Percentiles rank a stretch among this genome's conserved stretches.
Evolutionary conservation across 805 yeast genomes (phyloP).

Genomic region (Sungouiozyma intestinalis): DNA sequence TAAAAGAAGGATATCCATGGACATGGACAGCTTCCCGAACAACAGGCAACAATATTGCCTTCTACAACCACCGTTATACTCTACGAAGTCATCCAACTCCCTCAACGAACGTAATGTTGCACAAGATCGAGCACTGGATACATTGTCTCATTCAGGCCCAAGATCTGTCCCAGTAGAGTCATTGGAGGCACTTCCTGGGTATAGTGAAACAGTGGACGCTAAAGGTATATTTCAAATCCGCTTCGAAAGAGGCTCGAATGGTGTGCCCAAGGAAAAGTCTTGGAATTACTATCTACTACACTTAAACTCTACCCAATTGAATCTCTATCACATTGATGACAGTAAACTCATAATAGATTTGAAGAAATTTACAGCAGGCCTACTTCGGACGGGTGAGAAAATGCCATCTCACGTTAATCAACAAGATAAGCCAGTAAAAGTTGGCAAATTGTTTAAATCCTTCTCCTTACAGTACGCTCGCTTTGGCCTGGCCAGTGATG

Average conservation of each 20-base stretch:
- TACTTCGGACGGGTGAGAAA: not conserved
- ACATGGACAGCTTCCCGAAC: too few relatives aligned
- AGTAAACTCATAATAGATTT: slow-evolving; percentile 9
- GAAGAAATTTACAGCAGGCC: slow-evolving; percentile 4
- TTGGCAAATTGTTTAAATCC: slow-evolving; percentile 38
- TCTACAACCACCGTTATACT: too few relatives aligned
- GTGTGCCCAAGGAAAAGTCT: slow-evolving; percentile 49
- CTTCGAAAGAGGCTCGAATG: slow-evolving; percentile 46
- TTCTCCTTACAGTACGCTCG: slow-evolving; percentile 78
- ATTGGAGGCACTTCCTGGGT: not conserved
- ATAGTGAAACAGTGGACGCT: not conserved
- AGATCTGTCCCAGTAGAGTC: not conserved
- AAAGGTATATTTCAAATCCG: slow-evolving; percentile 42
- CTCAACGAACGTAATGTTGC: too few relatives aligned
- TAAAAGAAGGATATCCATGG: too few relatives aligned
- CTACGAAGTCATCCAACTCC: too few relatives aligned
- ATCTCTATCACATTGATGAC: slow-evolving; percentile 37
- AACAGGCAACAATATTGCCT: too few relatives aligned
- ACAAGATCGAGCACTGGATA: too few relatives aligned
- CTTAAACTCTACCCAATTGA: slow-evolving; percentile 78
- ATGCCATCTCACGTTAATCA: slow-evolving; percentile 15
- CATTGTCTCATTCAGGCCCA: not conserved
- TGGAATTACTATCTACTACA: slow-evolving; percentile 68
- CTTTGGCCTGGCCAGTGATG: slow-evolving; percentile 80
- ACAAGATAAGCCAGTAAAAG: slow-evolving; percentile 19